These are phyloP conservation scores for Blumeria hordei DNA, from an alignment of 2,329 filamentous ascomycete genomes.

Conservation along the genomic window DNA sequence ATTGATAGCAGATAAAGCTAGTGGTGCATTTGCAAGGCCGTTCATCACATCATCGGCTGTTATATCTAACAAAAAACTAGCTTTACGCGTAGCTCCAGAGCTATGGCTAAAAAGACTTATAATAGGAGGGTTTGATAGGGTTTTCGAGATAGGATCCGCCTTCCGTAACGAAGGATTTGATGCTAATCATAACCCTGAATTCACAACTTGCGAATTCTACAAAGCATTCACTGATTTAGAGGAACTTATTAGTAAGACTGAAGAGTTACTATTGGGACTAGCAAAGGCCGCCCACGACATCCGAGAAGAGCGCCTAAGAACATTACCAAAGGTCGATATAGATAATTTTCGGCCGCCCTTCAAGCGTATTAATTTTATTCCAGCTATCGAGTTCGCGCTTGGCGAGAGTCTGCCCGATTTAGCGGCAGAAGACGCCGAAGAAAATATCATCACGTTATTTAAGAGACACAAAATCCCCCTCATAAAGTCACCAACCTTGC, in stretches of 20 bases:
- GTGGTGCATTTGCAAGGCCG: slow-evolving; percentile 70
- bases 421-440: slow-evolving; percentile 24
- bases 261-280: slow-evolving; percentile 40
- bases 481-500: slow-evolving; percentile 30
- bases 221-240: slow-evolving; percentile 57
- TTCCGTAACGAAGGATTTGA: slow-evolving; percentile 92
- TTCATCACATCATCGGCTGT: slow-evolving; percentile 64
- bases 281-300: slow-evolving; percentile 25
- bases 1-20: slow-evolving; percentile 56
- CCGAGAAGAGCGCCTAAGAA: slow-evolving; percentile 20
- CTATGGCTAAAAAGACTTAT: slow-evolving; percentile 85
- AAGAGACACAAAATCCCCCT: slow-evolving; percentile 21
- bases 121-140: slow-evolving; percentile 62
- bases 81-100: slow-evolving; percentile 77
- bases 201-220: slow-evolving; percentile 95
- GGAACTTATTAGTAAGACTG: slow-evolving; percentile 52
- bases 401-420: slow-evolving; percentile 20
- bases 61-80: slow-evolving; percentile 44
- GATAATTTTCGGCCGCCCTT: slow-evolving; percentile 30
- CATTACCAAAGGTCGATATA: slow-evolving; percentile 25
- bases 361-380: slow-evolving; percentile 55
- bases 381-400: slow-evolving; percentile 46
- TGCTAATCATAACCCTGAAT: slow-evolving; percentile 85
- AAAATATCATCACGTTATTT: slow-evolving; percentile 32
- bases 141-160: slow-evolving; percentile 81